Evolutionary conservation across 2,329 filamentous ascomycete species (phyloP).

Genomic region (Monosporascus cannonballus): DNA sequence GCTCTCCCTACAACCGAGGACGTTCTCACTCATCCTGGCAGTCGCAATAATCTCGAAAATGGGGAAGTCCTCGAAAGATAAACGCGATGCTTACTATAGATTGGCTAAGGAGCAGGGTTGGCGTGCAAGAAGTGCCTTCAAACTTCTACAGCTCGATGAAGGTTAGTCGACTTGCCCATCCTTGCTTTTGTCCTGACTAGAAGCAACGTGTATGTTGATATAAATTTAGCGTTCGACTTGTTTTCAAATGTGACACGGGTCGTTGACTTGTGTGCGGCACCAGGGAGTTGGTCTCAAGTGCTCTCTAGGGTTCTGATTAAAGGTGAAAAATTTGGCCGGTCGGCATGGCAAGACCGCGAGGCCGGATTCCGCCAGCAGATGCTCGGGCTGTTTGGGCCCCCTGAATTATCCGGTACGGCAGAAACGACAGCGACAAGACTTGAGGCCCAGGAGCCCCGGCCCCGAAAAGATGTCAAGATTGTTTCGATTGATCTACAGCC

Average conservation of each 20-base stretch:
- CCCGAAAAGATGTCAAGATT: constrained; percentile 76
- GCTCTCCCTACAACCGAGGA: neutral
- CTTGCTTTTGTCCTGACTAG: neutral
- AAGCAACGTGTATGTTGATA: constrained; percentile 5
- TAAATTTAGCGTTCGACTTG: constrained; percentile 71
- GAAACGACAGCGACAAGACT: constrained; percentile 10
- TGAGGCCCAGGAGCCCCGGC: constrained; percentile 25
- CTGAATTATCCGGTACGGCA: constrained; percentile 15
- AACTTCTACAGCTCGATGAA: constrained; percentile 90
- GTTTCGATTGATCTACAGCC: constrained; percentile 94
- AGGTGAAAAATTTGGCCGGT: constrained; percentile 80
- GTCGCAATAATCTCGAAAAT: constrained; percentile 39
- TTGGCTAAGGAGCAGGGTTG: constrained; percentile 98
- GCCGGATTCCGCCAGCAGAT: constrained; percentile 57
- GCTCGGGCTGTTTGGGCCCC: constrained; percentile 42
- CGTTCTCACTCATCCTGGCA: neutral
- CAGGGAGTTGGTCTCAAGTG: constrained; percentile 96
- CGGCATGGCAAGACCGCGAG: constrained; percentile 82
- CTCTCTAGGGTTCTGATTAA: constrained; percentile 90
- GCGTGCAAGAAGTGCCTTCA: constrained; percentile 94
- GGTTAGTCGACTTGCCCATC: constrained; percentile 32
- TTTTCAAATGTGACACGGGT: constrained; percentile 87
- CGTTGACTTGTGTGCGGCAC: constrained; percentile 91
- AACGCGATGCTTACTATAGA: constrained; percentile 95
- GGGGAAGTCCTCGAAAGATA: constrained; percentile 98